A percentile compares a stretch with the other conserved stretches of the same genome.
Evolutionary conservation across 2,329 filamentous ascomycete species (phyloP).

Genomic region (Talaromyces pinophilus): DNA sequence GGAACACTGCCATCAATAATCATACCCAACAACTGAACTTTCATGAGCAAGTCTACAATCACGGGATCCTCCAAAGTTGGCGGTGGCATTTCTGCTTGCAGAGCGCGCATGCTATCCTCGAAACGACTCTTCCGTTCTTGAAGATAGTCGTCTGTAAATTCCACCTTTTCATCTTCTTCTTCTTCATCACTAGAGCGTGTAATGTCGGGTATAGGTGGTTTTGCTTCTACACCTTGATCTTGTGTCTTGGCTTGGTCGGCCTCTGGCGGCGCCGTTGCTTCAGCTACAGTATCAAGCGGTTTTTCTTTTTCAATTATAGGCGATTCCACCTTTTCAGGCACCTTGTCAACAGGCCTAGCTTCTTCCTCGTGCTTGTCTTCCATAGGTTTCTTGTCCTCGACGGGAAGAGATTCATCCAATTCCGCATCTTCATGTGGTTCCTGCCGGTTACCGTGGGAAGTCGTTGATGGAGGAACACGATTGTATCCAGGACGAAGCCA

Average conservation of each 20-base stretch:
- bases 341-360: not conserved
- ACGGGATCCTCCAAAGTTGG: constrained; percentile 45
- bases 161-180: constrained; percentile 50
- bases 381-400: constrained; percentile 3
- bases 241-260: constrained; percentile 28
- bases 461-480: constrained; percentile 29
- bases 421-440: constrained; percentile 37
- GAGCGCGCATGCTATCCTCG: constrained; percentile 46
- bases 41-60: constrained; percentile 45
- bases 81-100: constrained; percentile 47
- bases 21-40: constrained; percentile 48
- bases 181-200: constrained; percentile 46
- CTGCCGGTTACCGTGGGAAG: constrained; percentile 31
- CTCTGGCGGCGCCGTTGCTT: not conserved
- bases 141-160: constrained; percentile 52
- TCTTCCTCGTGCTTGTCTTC: not conserved
- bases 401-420: not conserved
- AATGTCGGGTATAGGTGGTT: constrained; percentile 33
- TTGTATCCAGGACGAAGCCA: constrained; percentile 43
- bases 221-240: not conserved
- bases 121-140: constrained; percentile 48
- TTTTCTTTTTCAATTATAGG: constrained; percentile 3
- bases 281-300: not conserved
- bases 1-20: constrained; percentile 39
- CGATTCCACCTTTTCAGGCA: not conserved